phyloP scores from a whole-genome alignment of 106 monocot species.

The Platanthera zijinensis region DNA sequence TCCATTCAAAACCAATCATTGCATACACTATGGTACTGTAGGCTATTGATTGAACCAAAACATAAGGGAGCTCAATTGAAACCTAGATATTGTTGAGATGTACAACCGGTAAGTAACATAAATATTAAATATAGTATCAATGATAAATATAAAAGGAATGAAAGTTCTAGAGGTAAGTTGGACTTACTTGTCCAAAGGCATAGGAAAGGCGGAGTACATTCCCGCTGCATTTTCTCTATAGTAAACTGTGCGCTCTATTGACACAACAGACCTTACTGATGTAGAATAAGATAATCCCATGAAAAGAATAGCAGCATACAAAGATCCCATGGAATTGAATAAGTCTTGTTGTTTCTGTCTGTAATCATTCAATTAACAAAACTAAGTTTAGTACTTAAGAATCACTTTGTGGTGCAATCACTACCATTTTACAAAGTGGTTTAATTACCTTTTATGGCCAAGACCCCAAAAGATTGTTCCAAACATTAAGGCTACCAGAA shows the following conservation, averaged over 20 bases:
- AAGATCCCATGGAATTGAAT: conserved; percentile 36
- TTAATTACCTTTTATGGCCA: conserved; percentile 20
- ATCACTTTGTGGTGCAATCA: background rate
- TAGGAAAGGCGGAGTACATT: conserved; percentile 79
- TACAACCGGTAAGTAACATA: background rate
- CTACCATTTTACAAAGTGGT: background rate
- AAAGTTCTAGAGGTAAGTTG: background rate
- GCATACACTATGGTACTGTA: conserved; percentile 37
- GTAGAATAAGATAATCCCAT: conserved; percentile 45
- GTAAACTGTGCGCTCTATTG: conserved; percentile 56
- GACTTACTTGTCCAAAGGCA: conserved; percentile 59
- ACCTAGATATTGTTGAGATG: conserved; percentile 23
- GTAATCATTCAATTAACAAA: background rate
- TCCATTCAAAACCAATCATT: conserved; percentile 55
- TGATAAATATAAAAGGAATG: background rate
- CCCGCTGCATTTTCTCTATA: conserved; percentile 57
- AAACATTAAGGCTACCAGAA: conserved; percentile 18
- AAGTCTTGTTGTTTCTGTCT: conserved; percentile 26
- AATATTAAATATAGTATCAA: background rate
- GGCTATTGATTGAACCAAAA: conserved; percentile 29
- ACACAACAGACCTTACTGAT: conserved; percentile 50
- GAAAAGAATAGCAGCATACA: conserved; percentile 58
- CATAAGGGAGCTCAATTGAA: conserved; percentile 40
- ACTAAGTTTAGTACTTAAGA: background rate
- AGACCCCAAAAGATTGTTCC: conserved; percentile 26